These are phyloP conservation scores for Penicillium olsonii DNA, from an alignment of 2,329 filamentous ascomycete genomes.

Conservation along the genomic window DNA sequence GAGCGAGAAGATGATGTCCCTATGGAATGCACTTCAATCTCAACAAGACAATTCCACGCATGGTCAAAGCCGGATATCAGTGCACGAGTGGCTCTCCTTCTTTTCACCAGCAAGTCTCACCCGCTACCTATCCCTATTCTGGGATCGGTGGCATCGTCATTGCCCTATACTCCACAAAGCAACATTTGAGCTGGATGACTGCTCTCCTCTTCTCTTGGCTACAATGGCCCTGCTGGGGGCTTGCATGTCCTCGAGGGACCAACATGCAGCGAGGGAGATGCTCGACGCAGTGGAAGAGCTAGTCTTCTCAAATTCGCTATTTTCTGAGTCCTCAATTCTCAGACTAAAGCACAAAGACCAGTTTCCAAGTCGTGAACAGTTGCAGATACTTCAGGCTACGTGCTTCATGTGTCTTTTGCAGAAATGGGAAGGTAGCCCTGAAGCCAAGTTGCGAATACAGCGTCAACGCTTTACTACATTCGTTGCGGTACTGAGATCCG, in stretches of 20 bases:
- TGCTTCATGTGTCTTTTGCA: constrained; percentile 4
- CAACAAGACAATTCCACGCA: too few species aligned
- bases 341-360: too few species aligned
- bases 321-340: too few species aligned
- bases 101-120: not conserved
- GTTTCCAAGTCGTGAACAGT: too few species aligned
- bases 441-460: constrained; percentile 3
- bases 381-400: not conserved
- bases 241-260: not conserved
- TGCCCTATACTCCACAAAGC: constrained; percentile 2
- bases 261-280: not conserved
- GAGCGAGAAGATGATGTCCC: too few species aligned
- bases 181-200: not conserved
- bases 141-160: constrained; percentile 5
- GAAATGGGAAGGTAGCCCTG: constrained; percentile 2
- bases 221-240: not conserved
- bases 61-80: too few species aligned
- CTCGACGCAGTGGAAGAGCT: not conserved
- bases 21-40: too few species aligned
- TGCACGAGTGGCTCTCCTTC: too few species aligned
- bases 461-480: constrained; percentile 1
- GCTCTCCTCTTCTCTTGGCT: not conserved
- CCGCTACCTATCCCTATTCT: not conserved
- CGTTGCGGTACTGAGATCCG: not conserved
- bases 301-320: not conserved